These are phyloP conservation scores for Colletotrichum lentis DNA, from an alignment of 2,329 filamentous ascomycete genomes.

Conservation along the genomic window DNA sequence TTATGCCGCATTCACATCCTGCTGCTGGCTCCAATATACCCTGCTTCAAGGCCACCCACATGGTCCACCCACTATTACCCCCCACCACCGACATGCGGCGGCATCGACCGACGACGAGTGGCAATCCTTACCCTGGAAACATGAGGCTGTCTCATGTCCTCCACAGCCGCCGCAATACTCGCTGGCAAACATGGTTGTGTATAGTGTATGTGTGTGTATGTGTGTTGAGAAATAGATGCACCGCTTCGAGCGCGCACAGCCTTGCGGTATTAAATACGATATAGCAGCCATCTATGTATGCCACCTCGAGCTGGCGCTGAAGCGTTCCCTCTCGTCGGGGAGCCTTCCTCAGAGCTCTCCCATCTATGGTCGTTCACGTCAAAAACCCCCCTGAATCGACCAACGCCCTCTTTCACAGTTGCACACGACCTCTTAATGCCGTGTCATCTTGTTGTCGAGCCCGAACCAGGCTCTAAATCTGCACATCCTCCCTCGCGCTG, in stretches of 20 bases:
- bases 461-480: slow-evolving; percentile 3
- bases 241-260: slow-evolving; percentile 30
- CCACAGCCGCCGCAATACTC: background rate
- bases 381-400: background rate
- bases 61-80: background rate
- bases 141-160: background rate
- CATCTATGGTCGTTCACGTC: background rate
- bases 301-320: slow-evolving; percentile 23
- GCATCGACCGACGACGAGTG: background rate
- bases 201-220: background rate
- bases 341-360: background rate
- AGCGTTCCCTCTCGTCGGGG: background rate
- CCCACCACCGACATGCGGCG: background rate
- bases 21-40: too few relatives aligned
- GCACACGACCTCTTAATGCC: background rate
- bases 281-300: slow-evolving; percentile 24
- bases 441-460: background rate
- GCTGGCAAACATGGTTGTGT: background rate
- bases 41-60: background rate
- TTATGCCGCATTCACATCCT: background rate
- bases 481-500: slow-evolving; percentile 5
- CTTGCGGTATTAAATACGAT: slow-evolving; percentile 34
- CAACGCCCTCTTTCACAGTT: background rate
- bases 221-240: slow-evolving; percentile 24
- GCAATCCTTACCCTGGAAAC: background rate